Evolutionary conservation across 805 yeast species (phyloP), one percentile per base, ranked within the genome.

Genomic region (Barnettozyma sp.): DNA sequence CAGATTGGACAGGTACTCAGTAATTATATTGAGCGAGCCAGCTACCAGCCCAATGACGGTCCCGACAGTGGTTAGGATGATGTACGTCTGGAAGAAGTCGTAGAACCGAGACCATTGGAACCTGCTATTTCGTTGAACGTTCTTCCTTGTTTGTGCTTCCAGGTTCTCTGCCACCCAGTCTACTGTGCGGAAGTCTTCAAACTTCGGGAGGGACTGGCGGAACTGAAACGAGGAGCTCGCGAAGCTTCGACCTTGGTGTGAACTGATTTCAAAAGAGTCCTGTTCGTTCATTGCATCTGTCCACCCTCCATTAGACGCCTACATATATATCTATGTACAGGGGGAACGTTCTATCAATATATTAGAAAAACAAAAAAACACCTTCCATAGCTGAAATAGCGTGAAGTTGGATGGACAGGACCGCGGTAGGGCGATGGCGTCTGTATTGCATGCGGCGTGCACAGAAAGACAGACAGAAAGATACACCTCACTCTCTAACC

Each of bases 1-100:
- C 42, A 87, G 58, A 49, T 80, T 80, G 3, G 86, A 81, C n/a
- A 92, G 60, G 73, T 88, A 86, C 34, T 85, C 90, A 0, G 97
- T 86, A 13, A 86, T 68, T 13, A 90, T 73, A 49, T 84, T 87
- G 35, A 92, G 62, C 13, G 72, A 66, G 0, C 86, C 95, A 0
- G 98, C 97, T 25, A 86, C 78, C 2, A 73, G 49, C 4, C 99
- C 99, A 36, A 88, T 81, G 4, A 69, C 43, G 1, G 79, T 53
- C 0, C 97, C 99, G 40, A 86, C 83, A 2, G 70, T 46, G 0
- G 88, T 80, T 23, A 92, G 62, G 0, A 82, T 80, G 1, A 86
- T 50, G 82, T 97, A 86, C 1, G 59, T 54, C 26, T 55, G 49
- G n/a, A 52, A 36, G 13, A 37, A 34, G 11, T 44, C 41, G 32